Evolutionary conservation across 1,284 basidiomycete genomes (phyloP).

Genomic region (Tylopilus sp.): DNA sequence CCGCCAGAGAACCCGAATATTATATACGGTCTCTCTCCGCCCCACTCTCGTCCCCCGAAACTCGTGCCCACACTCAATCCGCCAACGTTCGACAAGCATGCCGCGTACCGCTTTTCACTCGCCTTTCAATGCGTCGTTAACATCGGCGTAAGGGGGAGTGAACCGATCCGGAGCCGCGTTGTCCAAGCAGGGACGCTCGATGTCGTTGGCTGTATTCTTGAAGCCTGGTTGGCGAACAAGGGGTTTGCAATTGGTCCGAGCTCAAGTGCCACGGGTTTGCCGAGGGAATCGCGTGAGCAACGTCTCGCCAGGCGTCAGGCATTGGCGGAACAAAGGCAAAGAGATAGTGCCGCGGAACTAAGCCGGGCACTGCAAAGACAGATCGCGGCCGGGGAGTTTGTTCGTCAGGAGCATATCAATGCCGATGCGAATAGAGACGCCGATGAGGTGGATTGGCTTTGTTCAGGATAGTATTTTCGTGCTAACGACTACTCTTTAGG

Average conservation of each 20-base stretch:
- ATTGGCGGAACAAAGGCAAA: constrained; percentile 48
- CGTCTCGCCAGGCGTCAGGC: constrained; percentile 55
- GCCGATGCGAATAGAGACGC: constrained; percentile 6
- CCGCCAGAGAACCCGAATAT: constrained; percentile 67
- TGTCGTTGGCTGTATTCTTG: constrained; percentile 90
- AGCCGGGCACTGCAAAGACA: constrained; percentile 53
- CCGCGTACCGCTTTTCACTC: constrained; percentile 80
- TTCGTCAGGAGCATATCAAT: constrained; percentile 9
- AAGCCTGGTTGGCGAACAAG: constrained; percentile 84
- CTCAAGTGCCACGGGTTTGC: constrained; percentile 56
- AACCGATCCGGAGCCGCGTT: constrained; percentile 85
- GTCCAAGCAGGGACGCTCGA: constrained; percentile 96
- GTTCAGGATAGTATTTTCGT: background rate
- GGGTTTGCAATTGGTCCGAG: constrained; percentile 74
- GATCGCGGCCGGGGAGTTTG: constrained; percentile 31
- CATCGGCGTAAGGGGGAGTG: constrained; percentile 95
- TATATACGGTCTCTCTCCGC: constrained; percentile 69
- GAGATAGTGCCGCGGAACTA: constrained; percentile 51
- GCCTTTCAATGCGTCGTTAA: constrained; percentile 98
- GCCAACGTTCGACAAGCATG: constrained; percentile 71
- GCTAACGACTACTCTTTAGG: constrained; percentile 20
- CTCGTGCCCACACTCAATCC: constrained; percentile 59
- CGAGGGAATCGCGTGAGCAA: constrained; percentile 68
- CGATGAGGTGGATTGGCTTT: constrained; percentile 27
- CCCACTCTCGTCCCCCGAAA: constrained; percentile 50